phyloP scores from a whole-genome alignment of 1,139 yeast genomes.

The Arxiozyma heterogenica region DNA sequence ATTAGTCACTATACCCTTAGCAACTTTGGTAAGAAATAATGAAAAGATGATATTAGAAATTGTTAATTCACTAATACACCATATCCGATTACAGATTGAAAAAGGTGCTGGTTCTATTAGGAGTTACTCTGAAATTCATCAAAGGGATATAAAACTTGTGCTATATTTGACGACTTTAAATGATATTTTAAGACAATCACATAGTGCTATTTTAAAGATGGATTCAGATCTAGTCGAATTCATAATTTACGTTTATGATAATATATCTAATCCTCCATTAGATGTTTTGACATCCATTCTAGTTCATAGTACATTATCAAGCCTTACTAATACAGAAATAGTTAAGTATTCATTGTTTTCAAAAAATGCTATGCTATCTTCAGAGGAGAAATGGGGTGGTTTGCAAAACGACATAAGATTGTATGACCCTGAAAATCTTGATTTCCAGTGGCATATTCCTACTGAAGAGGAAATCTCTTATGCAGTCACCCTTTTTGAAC shows the following conservation, averaged over 20 bases:
- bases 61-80: conserved; percentile 20
- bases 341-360: conserved; percentile 48
- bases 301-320: conserved; percentile 57
- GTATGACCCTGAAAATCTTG: conserved; percentile 37
- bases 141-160: conserved; percentile 70
- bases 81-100: conserved; percentile 59
- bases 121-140: conserved; percentile 58
- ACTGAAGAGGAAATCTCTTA: conserved; percentile 45
- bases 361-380: conserved; percentile 30
- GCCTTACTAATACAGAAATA: conserved; percentile 55
- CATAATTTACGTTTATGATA: conserved; percentile 43
- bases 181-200: conserved; percentile 67
- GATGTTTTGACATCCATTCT: conserved; percentile 38
- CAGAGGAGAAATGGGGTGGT: conserved; percentile 63
- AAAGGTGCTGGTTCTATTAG: conserved; percentile 80
- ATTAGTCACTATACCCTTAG: conserved; percentile 51
- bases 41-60: conserved; percentile 32
- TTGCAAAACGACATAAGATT: conserved; percentile 45
- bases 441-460: conserved; percentile 75
- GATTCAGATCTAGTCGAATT: conserved; percentile 43
- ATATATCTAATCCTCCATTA: conserved; percentile 62
- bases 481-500: conserved; percentile 55
- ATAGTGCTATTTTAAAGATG: conserved; percentile 39
- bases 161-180: conserved; percentile 67
- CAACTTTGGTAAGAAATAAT: conserved; percentile 56